Evolutionary conservation across 257 asterid species (phyloP), one percentile per base, ranked within the genome.

Genomic region (Primulina huaijiensis): DNA sequence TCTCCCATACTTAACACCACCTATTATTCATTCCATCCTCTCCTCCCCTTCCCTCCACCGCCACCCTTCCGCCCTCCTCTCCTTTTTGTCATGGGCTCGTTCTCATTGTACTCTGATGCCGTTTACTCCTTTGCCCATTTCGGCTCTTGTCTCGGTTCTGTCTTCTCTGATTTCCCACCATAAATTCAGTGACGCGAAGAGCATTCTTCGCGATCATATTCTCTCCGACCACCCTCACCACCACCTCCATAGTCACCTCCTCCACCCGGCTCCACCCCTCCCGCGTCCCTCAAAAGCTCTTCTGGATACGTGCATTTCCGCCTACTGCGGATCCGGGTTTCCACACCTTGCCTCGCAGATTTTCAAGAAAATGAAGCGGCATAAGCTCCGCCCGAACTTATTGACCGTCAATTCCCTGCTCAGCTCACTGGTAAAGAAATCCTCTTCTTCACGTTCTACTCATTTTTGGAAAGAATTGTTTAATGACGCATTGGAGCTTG

Each of bases 361-460:
- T 65, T 90, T 92, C 81, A 90, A 92, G 82, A 84, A 80, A 55
- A 90, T 92, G 97, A 92, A 88, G 82, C 89, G 95, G 53, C 83
- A 68, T 2, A 79, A 74, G 50, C 67, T 81, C 17, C 72, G 73
- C 9, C 91, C 92, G 0, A 75, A 85, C 23, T 16, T 87, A 65
- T 77, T 84, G 56, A 76, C 91, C 16, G 53, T 87, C 80, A 92
- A 92, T 68, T 65, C 75, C 0, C 74, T 92, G 68, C 79, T 89
- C 40, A 80, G 76, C 69, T 80, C 90, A 0, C 77, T 90, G 84
- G 92, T 87, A 67, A 92, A 85, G 76, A 82, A 71, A 19, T 65
- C 57, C 58, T 77, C 80, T 6, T 84, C 92, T 14, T 76, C 92
- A 8, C 90, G 79, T 9, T 76, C 90, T 0, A 20, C 79, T 1